Evolutionary conservation across 441 rosid species (phyloP).

Genomic region (Theobroma grandiflorum): DNA sequence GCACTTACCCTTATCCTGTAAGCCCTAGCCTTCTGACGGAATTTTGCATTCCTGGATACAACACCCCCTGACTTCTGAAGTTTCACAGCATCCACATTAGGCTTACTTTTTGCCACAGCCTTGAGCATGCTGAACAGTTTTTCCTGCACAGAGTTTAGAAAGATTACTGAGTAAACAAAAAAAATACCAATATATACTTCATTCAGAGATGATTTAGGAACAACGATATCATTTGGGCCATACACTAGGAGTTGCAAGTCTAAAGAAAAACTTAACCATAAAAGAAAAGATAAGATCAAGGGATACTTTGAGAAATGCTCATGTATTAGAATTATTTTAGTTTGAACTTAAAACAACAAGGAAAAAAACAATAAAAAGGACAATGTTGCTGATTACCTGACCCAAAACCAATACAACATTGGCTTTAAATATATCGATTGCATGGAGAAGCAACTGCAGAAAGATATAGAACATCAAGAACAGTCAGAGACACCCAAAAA

Average conservation of each 20-base stretch:
- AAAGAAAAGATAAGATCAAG: background rate
- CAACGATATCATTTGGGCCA: background rate
- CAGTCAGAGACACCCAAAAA: conserved; percentile 21
- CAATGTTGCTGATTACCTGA: conserved; percentile 53
- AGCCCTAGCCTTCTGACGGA: conserved; percentile 69
- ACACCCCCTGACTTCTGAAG: conserved; percentile 94
- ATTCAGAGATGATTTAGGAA: background rate
- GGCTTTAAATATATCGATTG: conserved; percentile 78
- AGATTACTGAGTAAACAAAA: background rate
- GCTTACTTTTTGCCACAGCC: conserved; percentile 66
- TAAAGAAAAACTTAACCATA: background rate
- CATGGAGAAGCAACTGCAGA: conserved; percentile 79
- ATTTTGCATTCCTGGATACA: conserved; percentile 71
- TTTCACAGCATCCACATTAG: conserved; percentile 83
- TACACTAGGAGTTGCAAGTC: background rate
- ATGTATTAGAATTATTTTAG: background rate
- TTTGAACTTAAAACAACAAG: background rate
- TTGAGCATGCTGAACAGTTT: conserved; percentile 94
- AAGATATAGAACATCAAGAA: conserved; percentile 8
- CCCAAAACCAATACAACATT: conserved; percentile 90
- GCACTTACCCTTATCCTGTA: conserved; percentile 70
- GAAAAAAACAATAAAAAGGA: background rate
- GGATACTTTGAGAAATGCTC: background rate
- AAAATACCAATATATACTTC: background rate
- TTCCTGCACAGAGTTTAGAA: conserved; percentile 55